Conservation (phyloP, 331 rosid genomes). For the Cucumis variabilis region DNA sequence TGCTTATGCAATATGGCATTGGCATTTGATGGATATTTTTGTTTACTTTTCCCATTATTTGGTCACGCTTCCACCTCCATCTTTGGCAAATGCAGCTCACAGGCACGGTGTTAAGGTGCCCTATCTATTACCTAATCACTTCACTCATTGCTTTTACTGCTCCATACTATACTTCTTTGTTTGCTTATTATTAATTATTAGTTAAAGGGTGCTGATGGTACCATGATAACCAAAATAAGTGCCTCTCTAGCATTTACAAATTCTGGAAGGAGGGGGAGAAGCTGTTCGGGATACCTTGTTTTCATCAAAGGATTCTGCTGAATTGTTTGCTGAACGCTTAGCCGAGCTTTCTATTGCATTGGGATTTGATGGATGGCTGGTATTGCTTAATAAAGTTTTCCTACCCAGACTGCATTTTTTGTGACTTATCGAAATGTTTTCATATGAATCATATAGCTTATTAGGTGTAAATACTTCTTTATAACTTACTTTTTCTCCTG, state of each 20-base stretch:
- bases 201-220: too few species aligned
- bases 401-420: conserved; percentile 19
- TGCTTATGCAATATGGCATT: conserved; percentile 86
- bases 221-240: too few species aligned
- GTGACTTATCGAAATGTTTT: background rate
- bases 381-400: conserved; percentile 35
- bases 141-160: too few species aligned
- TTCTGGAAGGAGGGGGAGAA: conserved; percentile 82
- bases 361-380: conserved; percentile 98
- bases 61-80: conserved; percentile 87
- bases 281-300: conserved; percentile 58
- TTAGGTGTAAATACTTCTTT: background rate
- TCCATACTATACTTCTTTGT: too few species aligned
- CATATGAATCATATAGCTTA: conserved; percentile 13
- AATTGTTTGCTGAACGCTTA: conserved; percentile 77
- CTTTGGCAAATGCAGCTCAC: conserved; percentile 84
- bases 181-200: too few species aligned
- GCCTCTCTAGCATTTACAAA: background rate
- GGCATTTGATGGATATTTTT: conserved; percentile 89
- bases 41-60: conserved; percentile 82
- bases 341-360: conserved; percentile 72
- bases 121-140: background rate
- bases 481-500: background rate
- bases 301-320: conserved; percentile 72
- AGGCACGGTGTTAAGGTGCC: conserved; percentile 88